Percentiles rank a stretch among this genome's conserved stretches.
Evolutionary conservation across 2,329 filamentous ascomycete genomes (phyloP).

Genomic region (Ophiostoma perfectum): DNA sequence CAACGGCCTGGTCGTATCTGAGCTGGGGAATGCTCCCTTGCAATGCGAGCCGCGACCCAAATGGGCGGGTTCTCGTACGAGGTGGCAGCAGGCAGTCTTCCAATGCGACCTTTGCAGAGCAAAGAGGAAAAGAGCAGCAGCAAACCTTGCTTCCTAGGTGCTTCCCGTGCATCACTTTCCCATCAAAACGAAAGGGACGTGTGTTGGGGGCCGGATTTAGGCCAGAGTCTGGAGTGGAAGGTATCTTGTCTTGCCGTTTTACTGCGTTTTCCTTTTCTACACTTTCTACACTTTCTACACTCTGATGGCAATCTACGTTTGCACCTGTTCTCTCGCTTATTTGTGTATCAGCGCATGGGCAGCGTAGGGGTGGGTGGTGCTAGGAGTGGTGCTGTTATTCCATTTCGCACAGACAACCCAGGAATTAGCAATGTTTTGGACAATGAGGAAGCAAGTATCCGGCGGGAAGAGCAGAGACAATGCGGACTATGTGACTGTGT

Average conservation of each 20-base stretch:
- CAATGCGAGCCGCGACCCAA: conserved; percentile 13
- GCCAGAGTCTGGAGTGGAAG: background rate
- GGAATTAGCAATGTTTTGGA: background rate
- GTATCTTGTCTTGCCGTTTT: background rate
- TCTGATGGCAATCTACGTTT: background rate
- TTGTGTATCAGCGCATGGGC: too few species aligned
- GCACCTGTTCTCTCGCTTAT: too few species aligned
- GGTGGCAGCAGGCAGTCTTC: background rate
- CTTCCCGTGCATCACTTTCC: too few species aligned
- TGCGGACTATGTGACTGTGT: background rate
- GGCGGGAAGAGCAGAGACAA: background rate
- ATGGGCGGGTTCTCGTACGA: conserved; percentile 10
- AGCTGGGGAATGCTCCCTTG: background rate
- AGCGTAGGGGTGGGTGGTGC: too few species aligned
- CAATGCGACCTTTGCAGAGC: too few species aligned
- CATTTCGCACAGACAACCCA: conserved; percentile 3
- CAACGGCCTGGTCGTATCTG: too few species aligned
- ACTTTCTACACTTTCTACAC: background rate
- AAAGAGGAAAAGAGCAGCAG: too few species aligned
- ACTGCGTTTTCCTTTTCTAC: background rate
- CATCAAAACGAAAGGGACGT: too few species aligned
- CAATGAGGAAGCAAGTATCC: conserved; percentile 1
- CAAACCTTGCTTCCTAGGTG: too few species aligned
- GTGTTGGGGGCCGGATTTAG: background rate
- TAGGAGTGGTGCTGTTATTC: background rate